Evolutionary conservation across 441 rosid species (phyloP).

Genomic region (Hypseocharis bilobata): DNA sequence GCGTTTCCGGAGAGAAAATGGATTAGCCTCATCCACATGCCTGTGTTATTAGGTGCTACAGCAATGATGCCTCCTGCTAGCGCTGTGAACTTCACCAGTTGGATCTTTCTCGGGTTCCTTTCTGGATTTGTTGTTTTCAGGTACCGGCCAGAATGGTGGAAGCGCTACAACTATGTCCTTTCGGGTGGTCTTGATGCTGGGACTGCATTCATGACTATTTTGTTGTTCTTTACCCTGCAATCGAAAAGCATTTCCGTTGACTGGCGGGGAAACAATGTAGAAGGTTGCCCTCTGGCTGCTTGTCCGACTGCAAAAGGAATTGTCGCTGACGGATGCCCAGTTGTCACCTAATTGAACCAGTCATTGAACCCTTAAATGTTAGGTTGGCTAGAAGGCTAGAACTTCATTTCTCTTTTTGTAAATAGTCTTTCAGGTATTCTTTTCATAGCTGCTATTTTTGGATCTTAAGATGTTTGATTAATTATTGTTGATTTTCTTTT

Average conservation of each 20-base stretch:
- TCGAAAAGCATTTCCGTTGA: conserved; percentile 27
- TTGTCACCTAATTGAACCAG: conserved; percentile 6
- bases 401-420: too few species aligned
- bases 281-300: conserved; percentile 52
- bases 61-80: conserved; percentile 19
- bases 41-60: conserved; percentile 68
- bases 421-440: too few species aligned
- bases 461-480: too few species aligned
- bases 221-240: conserved; percentile 46
- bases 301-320: conserved; percentile 69
- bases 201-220: conserved; percentile 54
- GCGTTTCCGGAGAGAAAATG: conserved; percentile 58
- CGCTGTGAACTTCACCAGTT: conserved; percentile 30
- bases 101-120: conserved; percentile 46
- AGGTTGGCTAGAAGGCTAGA: too few species aligned
- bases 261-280: conserved; percentile 62
- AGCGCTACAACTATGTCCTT: conserved; percentile 57
- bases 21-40: conserved; percentile 72
- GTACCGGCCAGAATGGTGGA: conserved; percentile 49
- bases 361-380: too few species aligned
- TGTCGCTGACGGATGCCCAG: conserved; percentile 46
- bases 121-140: conserved; percentile 51
- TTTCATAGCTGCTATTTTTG: too few species aligned
- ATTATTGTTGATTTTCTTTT: too few species aligned
- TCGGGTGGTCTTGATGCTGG: conserved; percentile 74